phyloP scores from a whole-genome alignment of 78 protist species.

The Bodo saltans region DNA sequence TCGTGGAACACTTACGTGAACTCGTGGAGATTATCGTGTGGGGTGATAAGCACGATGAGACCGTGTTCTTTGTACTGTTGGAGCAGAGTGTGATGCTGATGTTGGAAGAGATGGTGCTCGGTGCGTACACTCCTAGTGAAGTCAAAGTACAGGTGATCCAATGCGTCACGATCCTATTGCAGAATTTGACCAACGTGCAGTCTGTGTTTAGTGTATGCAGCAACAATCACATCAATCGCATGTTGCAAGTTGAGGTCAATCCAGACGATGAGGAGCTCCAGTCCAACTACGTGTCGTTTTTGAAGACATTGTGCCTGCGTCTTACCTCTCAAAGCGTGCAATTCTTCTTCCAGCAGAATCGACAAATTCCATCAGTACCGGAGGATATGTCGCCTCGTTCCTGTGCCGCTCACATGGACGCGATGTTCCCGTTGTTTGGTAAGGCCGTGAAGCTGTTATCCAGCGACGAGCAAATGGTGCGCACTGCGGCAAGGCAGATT shows the following conservation, averaged over 20 bases:
- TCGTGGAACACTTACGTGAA: conserved; percentile 67
- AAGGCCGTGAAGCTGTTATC: background rate
- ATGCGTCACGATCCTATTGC: conserved; percentile 57
- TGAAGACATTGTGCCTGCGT: conserved; percentile 75
- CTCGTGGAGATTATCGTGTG: conserved; percentile 80
- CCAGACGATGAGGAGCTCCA: conserved; percentile 72
- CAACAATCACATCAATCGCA: conserved; percentile 76
- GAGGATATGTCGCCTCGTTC: too few relatives aligned
- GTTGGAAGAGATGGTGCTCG: background rate
- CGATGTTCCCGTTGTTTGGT: background rate
- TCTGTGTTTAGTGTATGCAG: conserved; percentile 67
- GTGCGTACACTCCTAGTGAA: background rate
- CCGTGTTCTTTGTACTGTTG: conserved; percentile 50
- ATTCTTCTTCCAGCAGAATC: conserved; percentile 73
- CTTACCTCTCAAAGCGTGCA: conserved; percentile 60
- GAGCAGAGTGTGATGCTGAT: background rate
- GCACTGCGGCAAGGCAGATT: background rate
- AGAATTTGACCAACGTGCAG: conserved; percentile 51
- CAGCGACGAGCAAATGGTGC: background rate
- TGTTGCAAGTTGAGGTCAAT: conserved; percentile 66
- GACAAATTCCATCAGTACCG: too few relatives aligned
- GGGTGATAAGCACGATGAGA: conserved; percentile 82
- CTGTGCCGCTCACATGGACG: too few relatives aligned
- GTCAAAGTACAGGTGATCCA: conserved; percentile 30
- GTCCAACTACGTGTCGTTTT: conserved; percentile 77